Evolutionary conservation across 305 asterid genomes (phyloP), one percentile per base, ranked within the genome.

Genomic region (Caryopteris hybrid): DNA sequence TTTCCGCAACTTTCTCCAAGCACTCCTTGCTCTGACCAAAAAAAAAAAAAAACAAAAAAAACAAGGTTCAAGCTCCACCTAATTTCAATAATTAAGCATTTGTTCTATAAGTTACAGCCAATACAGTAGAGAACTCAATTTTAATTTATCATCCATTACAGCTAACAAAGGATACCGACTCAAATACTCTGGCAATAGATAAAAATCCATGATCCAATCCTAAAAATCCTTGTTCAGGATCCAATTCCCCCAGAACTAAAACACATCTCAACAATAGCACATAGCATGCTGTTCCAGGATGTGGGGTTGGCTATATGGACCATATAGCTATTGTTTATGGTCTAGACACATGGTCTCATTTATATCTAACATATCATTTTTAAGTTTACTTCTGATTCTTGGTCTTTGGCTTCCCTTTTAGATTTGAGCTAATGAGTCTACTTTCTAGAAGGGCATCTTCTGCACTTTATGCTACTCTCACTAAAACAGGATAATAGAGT

Each of bases 11-110:
- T 80, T 90, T 93, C 87, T 87, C 97, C 87, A 94, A 81, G 85
- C 96, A 94, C 83, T 91, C 99, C 88, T 78, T 81, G 89, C 96
- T 91, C 97, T 94, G 94, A 60, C 71, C 61, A 60, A 50, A 71
- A 72, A 76, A 68, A 39, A n/a, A n/a, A n/a, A n/a, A n/a, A n/a
- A n/a, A n/a, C n/a, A n/a, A n/a, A n/a, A n/a, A n/a, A n/a, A n/a
- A n/a, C n/a, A n/a, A n/a, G n/a, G n/a, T 72, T 54, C 71, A 65
- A 59, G 60, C 45, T 27, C 23, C 46, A 47, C 69, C 25, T 59
- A 63, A 16, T 41, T 61, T 48, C 51, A 54, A 43, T 21, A 25
- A 33, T 25, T 27, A 55, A 46, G 18, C 18, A 46, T 50, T 64
- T 29, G 33, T 36, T 29, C 50, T 45, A 61, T 17, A 36, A 46